A percentile compares a stretch with the other conserved stretches of the same genome.
These are phyloP conservation scores for Cordia subcordata DNA, from an alignment of 257 asterid species.

Conservation along the genomic window DNA sequence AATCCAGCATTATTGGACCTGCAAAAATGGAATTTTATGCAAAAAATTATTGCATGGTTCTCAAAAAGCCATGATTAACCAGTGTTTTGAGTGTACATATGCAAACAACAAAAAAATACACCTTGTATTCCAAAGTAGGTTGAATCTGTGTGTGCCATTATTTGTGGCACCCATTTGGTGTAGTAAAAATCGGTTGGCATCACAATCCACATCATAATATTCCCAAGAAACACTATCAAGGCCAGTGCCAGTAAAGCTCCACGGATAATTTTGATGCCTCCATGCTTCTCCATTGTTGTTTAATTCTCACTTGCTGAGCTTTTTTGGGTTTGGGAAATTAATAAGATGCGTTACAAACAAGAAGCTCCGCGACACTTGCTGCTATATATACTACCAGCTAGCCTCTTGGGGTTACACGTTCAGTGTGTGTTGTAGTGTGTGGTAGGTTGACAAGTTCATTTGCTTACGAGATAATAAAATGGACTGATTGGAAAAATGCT, in stretches of 20 bases:
- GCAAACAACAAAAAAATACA: conserved; percentile 7
- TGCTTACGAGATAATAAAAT: neutral
- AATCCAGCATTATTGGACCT: conserved; percentile 90
- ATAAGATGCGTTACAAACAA: too few species aligned
- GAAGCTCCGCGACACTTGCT: neutral
- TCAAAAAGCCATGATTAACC: neutral
- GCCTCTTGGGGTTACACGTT: too few species aligned
- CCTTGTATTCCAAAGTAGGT: conserved; percentile 94
- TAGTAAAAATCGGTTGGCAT: conserved; percentile 93
- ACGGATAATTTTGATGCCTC: conserved; percentile 35
- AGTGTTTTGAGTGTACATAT: too few species aligned
- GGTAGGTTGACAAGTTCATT: neutral
- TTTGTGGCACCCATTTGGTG: conserved; percentile 66
- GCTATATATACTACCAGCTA: neutral
- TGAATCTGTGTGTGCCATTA: conserved; percentile 63
- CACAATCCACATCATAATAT: conserved; percentile 93
- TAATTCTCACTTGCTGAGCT: neutral
- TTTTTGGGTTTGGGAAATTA: neutral
- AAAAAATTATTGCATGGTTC: neutral
- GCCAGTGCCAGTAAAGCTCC: conserved; percentile 50
- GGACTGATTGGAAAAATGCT: neutral
- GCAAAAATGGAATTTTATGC: neutral
- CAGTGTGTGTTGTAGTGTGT: neutral
- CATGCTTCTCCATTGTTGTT: conserved; percentile 9
- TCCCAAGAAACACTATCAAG: conserved; percentile 74